Evolutionary conservation across 1,139 yeast genomes (phyloP), one percentile per base, ranked within the genome.

Genomic region (Keqinozyma sinolaborantium): DNA sequence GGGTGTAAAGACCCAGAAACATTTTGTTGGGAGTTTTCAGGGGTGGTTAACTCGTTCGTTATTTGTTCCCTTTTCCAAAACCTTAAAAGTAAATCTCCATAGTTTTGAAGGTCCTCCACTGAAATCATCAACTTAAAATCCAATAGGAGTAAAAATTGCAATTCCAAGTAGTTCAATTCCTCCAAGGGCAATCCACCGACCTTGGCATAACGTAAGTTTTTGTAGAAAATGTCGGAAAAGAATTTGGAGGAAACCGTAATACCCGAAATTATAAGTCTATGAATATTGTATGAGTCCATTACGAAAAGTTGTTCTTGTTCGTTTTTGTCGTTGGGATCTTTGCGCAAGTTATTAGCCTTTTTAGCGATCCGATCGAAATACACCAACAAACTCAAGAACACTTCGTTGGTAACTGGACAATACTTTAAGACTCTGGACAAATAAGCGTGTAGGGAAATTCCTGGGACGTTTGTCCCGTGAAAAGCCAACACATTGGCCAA

Each of bases 321-420:
- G 24, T 39, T 38, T 15, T 40, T 48, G 25, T 38, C 42, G 25
- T 53, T 47, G 33, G 47, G 49, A 34, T 53, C 54, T 33, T 50
- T 54, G 33, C 57, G 60, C 30, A 69, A 52, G 40, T 65, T 77
- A 51, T 84, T 85, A 34, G 96, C 95, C 42, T 86, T 74, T 53
- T 85, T 86, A 12, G 96, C 95, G 33, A 92, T 87, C 41, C 98
- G 67, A 59, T 92, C 99, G 60, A 92, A 88, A 57, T 92, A 94
- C 16, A 94, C 97, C 45, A 92, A 66, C 33, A 94, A 62, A 23
- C 95, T 82, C 31, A 92, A 66, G 56, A 90, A 92, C 19, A 94
- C 97, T 53, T 94, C 98, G 58, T 92, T 92, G 2, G 98, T 90
- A 14, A 94, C 94, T 0, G 99, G 98, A 58, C 99, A 92, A 59